Evolutionary conservation across 139 green algal genomes (phyloP).

Genomic region (Chlorella sorokiniana): DNA sequence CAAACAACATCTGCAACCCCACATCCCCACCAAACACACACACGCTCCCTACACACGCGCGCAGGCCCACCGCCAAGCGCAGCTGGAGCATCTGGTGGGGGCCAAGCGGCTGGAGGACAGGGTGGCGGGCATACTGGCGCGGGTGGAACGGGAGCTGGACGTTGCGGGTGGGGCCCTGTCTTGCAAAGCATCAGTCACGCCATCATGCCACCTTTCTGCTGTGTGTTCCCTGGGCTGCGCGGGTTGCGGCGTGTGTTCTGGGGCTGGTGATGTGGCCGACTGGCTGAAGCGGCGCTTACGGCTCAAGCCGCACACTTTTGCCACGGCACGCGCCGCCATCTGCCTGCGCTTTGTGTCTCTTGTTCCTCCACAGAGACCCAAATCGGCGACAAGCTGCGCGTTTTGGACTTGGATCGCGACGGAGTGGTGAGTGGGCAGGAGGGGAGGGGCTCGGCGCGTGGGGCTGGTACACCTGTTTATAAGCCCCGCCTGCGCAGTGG

Average conservation of each 20-base stretch:
- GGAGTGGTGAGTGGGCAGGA: conserved; percentile 48
- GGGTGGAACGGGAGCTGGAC: conserved; percentile 84
- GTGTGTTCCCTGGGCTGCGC: not conserved
- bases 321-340: not conserved
- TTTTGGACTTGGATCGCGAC: conserved; percentile 82
- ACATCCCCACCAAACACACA: not conserved
- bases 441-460: not conserved
- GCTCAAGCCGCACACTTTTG: not conserved
- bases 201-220: not conserved
- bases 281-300: not conserved
- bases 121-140: conserved; percentile 74
- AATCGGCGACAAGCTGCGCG: conserved; percentile 70
- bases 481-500: not conserved
- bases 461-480: not conserved
- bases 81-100: conserved; percentile 54
- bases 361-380: conserved; percentile 44
- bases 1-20: not conserved
- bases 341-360: not conserved
- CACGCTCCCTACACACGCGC: no score
- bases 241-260: no score
- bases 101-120: conserved; percentile 63
- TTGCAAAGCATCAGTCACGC: not conserved
- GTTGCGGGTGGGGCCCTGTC: conserved; percentile 36
- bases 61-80: conserved; percentile 29
- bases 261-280: no score